Conservation (phyloP, 768 basidiomycete genomes). For the Wakefieldia striispora region DNA sequence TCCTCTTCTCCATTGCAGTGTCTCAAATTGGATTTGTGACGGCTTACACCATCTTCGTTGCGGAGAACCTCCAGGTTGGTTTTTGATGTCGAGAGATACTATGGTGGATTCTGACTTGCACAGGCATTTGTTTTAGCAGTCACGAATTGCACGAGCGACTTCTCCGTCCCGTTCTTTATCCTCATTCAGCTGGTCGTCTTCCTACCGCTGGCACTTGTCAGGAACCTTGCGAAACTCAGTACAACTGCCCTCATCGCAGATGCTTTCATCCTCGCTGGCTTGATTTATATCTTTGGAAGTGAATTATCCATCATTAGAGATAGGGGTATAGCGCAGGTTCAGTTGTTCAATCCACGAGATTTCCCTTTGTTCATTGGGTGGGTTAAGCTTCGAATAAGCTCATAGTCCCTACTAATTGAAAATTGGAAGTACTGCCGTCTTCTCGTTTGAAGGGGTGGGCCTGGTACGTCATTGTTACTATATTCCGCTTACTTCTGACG, state of each 20-base stretch:
- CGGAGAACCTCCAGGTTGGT: conserved; percentile 73
- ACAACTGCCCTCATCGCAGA: conserved; percentile 92
- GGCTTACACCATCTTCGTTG: conserved; percentile 95
- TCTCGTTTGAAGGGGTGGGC: conserved; percentile 97
- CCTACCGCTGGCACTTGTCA: conserved; percentile 83
- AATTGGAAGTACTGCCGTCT: conserved; percentile 81
- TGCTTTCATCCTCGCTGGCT: conserved; percentile 87
- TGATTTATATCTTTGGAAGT: conserved; percentile 84
- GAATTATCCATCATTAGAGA: conserved; percentile 69
- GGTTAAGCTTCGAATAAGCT: conserved; percentile 23
- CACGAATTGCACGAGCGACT: conserved; percentile 64
- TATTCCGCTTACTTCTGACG: conserved; percentile 1
- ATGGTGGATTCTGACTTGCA: conserved; percentile 10
- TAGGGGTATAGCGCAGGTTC: conserved; percentile 73
- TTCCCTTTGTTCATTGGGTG: conserved; percentile 93
- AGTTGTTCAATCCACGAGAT: conserved; percentile 84
- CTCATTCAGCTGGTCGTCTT: conserved; percentile 81
- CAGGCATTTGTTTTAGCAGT: conserved; percentile 82
- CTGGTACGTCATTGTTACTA: conserved; percentile 49
- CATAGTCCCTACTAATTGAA: background rate
- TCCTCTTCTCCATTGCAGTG: conserved; percentile 81
- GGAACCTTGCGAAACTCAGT: conserved; percentile 93
- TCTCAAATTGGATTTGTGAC: conserved; percentile 89
- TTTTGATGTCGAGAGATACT: background rate
- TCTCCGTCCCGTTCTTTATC: conserved; percentile 80